Conservation (phyloP, 805 yeast species). For the Komagataella mondaviorum region DNA sequence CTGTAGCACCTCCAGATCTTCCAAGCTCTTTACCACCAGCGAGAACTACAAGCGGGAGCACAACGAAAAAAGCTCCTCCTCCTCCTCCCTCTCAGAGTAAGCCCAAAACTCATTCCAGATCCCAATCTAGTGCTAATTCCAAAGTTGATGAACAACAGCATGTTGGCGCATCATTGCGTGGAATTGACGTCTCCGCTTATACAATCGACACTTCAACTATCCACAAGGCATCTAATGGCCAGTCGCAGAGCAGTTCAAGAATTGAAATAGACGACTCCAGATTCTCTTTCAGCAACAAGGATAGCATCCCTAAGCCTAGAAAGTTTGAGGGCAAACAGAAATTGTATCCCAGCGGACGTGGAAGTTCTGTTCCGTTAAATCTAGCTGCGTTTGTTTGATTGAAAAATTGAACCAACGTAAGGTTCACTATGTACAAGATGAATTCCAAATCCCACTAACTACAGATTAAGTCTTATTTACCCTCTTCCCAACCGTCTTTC, state of each 20-base stretch:
- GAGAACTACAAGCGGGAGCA: slow-evolving; percentile 7
- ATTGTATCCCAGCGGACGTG: slow-evolving; percentile 91
- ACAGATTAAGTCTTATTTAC: slow-evolving; percentile 25
- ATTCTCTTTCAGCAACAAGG: slow-evolving; percentile 53
- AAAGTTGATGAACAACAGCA: slow-evolving; percentile 26
- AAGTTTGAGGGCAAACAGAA: slow-evolving; percentile 57
- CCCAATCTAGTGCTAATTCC: slow-evolving; percentile 11
- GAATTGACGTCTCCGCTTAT: slow-evolving; percentile 51
- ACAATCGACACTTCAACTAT: slow-evolving; percentile 33
- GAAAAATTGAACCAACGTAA: not conserved
- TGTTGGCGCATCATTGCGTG: slow-evolving; percentile 38
- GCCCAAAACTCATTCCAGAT: slow-evolving; percentile 4
- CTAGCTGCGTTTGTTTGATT: slow-evolving; percentile 19
- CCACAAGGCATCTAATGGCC: slow-evolving; percentile 8
- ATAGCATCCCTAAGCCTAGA: slow-evolving; percentile 80
- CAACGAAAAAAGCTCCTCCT: slow-evolving; percentile 13
- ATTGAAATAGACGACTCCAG: slow-evolving; percentile 57
- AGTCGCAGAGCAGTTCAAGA: slow-evolving; percentile 7
- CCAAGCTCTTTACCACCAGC: slow-evolving; percentile 10
- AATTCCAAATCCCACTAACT: slow-evolving; percentile 22
- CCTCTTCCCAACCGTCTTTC: slow-evolving; percentile 87
- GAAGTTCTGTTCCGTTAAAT: slow-evolving; percentile 79
- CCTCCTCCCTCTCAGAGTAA: slow-evolving; percentile 11
- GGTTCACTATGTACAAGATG: slow-evolving; percentile 23
- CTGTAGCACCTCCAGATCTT: slow-evolving; percentile 18